A percentile compares a stretch with the other conserved stretches of the same genome.
Evolutionary conservation across 75 land plant genomes (phyloP).

Genomic region (Ceratopteris richardii): DNA sequence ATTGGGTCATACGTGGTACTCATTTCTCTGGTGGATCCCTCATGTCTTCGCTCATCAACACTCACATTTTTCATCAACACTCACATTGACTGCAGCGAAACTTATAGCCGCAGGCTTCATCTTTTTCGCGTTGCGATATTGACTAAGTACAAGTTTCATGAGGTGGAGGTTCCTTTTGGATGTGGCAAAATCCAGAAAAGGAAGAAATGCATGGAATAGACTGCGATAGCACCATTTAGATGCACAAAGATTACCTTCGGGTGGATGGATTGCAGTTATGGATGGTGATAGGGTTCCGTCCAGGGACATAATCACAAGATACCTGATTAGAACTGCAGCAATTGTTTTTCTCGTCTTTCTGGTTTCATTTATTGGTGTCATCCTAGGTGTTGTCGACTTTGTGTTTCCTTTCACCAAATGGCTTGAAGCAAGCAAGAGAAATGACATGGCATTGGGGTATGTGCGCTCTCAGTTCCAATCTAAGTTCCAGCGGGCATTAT

Average conservation of each 20-base stretch:
- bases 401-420: conserved; percentile 35
- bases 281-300: conserved; percentile 96
- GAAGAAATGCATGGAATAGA: conserved; percentile 84
- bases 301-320: conserved; percentile 49
- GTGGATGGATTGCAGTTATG: conserved; percentile 80
- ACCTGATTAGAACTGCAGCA: conserved; percentile 42
- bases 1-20: conserved; percentile 10
- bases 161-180: conserved; percentile 65
- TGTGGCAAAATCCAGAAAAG: conserved; percentile 52
- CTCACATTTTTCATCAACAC: conserved; percentile 28
- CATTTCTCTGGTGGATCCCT: conserved; percentile 2
- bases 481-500: conserved; percentile 42
- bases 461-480: conserved; percentile 25
- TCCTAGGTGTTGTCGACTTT: conserved; percentile 60
- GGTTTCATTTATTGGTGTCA: conserved; percentile 41
- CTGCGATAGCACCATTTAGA: conserved; percentile 79
- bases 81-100: conserved; percentile 62
- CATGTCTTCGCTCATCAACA: conserved; percentile 27
- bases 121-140: conserved; percentile 55
- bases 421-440: conserved; percentile 32
- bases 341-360: conserved; percentile 26
- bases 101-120: conserved; percentile 62
- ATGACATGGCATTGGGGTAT: conserved; percentile 30
- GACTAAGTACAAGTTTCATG: conserved; percentile 49
- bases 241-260: conserved; percentile 62